Percentiles rank a stretch among this genome's conserved stretches.
Evolutionary conservation across 129 eudicot genomes (phyloP).

Genomic region (Pittosporum tobira): DNA sequence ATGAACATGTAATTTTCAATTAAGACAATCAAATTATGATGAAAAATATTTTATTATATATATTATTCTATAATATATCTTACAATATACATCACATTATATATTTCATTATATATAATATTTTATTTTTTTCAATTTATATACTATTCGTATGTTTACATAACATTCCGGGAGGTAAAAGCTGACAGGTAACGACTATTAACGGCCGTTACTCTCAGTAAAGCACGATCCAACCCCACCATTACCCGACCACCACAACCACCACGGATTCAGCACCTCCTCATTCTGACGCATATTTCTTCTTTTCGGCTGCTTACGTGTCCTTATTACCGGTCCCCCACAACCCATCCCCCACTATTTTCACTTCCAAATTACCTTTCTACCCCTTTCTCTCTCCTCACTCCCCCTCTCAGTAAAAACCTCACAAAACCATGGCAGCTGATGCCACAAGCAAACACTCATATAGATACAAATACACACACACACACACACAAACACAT

Average conservation of each 20-base stretch:
- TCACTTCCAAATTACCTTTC: conserved; percentile 8
- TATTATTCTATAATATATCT: too few species aligned
- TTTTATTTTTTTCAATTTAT: too few species aligned
- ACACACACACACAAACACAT: not conserved
- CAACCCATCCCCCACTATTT: not conserved
- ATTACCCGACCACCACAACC: conserved; percentile 28
- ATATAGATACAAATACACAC: conserved; percentile 18
- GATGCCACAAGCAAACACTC: too few species aligned
- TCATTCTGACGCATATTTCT: not conserved
- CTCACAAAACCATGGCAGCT: conserved; percentile 1
- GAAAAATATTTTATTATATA: too few species aligned
- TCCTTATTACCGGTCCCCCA: conserved; percentile 23
- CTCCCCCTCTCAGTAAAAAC: not conserved
- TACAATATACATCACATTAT: too few species aligned
- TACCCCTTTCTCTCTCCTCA: conserved; percentile 12
- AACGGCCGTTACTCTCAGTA: conserved; percentile 26
- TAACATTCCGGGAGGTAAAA: too few species aligned
- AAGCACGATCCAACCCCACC: conserved; percentile 17
- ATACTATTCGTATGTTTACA: too few species aligned
- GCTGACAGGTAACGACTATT: conserved; percentile 25
- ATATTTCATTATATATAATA: too few species aligned
- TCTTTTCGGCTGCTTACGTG: conserved; percentile 28
- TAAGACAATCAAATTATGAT: too few species aligned
- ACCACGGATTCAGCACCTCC: conserved; percentile 23
- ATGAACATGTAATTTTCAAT: too few species aligned